Conservation (phyloP, 495 filamentous ascomycete genomes). For the Aspergillus hancockii region DNA sequence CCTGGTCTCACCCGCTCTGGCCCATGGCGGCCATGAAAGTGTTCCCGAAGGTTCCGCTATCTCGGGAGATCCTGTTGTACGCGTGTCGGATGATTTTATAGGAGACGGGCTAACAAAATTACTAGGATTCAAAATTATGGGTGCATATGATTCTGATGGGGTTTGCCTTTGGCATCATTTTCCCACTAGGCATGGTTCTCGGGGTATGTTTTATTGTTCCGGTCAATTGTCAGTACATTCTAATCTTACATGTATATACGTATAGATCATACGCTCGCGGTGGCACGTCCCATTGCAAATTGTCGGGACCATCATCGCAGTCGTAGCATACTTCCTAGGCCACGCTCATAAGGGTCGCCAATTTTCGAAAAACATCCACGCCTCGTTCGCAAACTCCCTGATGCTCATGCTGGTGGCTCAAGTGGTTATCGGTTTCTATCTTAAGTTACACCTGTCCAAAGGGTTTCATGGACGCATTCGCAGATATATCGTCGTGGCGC, state of each 20-base stretch:
- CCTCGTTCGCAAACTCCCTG: slow-evolving; percentile 73
- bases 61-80: slow-evolving; percentile 84
- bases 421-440: slow-evolving; percentile 78
- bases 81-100: slow-evolving; percentile 27
- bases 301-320: slow-evolving; percentile 69
- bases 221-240: background rate
- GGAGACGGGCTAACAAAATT: slow-evolving; percentile 5
- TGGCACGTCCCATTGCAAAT: slow-evolving; percentile 95
- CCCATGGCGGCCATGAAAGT: slow-evolving; percentile 75
- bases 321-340: slow-evolving; percentile 86
- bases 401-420: slow-evolving; percentile 79
- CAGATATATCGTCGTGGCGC: slow-evolving; percentile 65
- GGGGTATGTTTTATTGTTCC: slow-evolving; percentile 59
- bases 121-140: slow-evolving; percentile 84
- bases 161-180: slow-evolving; percentile 83
- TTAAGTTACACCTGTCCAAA: slow-evolving; percentile 84
- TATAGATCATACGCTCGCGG: slow-evolving; percentile 79
- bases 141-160: slow-evolving; percentile 89
- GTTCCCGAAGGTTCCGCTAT: slow-evolving; percentile 74
- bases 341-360: slow-evolving; percentile 87
- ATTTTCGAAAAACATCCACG: slow-evolving; percentile 82
- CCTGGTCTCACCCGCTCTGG: slow-evolving; percentile 39
- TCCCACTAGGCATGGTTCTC: slow-evolving; percentile 93
- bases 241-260: slow-evolving; percentile 6
- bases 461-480: slow-evolving; percentile 81